phyloP scores from a whole-genome alignment of 495 filamentous ascomycete species.

The Jackrogersella multiformis region DNA sequence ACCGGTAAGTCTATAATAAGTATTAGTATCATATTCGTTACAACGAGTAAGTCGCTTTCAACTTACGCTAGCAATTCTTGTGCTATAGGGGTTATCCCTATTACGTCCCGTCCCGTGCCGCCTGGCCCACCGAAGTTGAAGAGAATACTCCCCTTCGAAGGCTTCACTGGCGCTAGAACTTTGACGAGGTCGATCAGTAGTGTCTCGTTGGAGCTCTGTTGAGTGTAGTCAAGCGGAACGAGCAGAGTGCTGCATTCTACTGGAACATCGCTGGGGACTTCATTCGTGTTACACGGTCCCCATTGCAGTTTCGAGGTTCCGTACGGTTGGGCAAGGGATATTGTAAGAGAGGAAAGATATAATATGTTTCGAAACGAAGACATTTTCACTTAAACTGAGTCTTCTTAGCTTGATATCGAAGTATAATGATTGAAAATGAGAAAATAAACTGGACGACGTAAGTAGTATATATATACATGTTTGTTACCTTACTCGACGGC shows the following conservation, averaged over 20 bases:
- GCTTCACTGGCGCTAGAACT: conserved; percentile 44
- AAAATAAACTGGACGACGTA: neutral
- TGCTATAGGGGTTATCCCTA: conserved; percentile 11
- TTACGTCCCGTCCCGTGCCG: conserved; percentile 22
- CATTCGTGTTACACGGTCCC: conserved; percentile 31
- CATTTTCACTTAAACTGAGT: neutral
- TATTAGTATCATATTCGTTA: neutral
- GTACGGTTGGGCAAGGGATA: conserved; percentile 22
- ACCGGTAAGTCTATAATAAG: conserved; percentile 43
- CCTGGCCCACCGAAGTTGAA: conserved; percentile 60
- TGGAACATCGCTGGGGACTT: conserved; percentile 24
- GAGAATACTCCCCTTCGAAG: conserved; percentile 53
- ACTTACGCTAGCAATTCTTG: conserved; percentile 29
- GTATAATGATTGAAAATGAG: neutral
- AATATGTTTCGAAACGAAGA: conserved; percentile 9
- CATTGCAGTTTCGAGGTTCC: conserved; percentile 28
- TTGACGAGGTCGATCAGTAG: conserved; percentile 49
- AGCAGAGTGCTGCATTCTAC: conserved; percentile 50
- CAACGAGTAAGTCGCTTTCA: conserved; percentile 10
- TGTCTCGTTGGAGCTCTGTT: conserved; percentile 43
- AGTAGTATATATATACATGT: conserved; percentile 9
- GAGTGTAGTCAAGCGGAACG: conserved; percentile 57
- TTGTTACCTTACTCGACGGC: neutral
- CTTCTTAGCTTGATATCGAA: neutral
- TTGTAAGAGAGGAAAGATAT: conserved; percentile 15